These are phyloP conservation scores for Decorospora gaudefroyi DNA, from an alignment of 2,329 filamentous ascomycete species.

Conservation along the genomic window DNA sequence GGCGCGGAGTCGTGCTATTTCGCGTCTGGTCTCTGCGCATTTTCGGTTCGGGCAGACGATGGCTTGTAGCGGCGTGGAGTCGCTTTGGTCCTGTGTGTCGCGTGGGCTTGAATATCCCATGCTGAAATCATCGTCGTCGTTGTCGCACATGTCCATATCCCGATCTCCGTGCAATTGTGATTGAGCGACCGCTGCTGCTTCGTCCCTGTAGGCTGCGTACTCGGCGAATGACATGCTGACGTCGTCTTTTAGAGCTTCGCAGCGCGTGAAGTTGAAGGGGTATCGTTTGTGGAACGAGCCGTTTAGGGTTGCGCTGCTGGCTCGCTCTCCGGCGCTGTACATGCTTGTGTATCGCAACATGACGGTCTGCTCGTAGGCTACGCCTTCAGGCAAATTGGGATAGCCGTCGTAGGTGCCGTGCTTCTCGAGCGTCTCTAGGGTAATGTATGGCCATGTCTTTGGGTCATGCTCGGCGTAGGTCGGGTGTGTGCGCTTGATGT, in stretches of 20 bases:
- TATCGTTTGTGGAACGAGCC: constrained; percentile 6
- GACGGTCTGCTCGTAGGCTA: constrained; percentile 7
- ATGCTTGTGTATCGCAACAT: constrained; percentile 4
- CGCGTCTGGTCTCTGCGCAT: constrained; percentile 1
- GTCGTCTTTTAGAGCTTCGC: constrained; percentile 1
- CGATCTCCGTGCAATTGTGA: neutral
- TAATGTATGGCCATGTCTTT: constrained; percentile 10
- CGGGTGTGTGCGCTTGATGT: neutral
- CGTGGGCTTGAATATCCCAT: too few species aligned
- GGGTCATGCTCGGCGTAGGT: constrained; percentile 4
- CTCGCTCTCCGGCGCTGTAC: constrained; percentile 4
- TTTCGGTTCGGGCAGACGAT: neutral
- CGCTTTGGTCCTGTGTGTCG: neutral
- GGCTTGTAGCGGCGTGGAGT: neutral
- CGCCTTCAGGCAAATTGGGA: constrained; percentile 1
- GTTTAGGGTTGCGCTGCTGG: neutral
- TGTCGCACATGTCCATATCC: neutral
- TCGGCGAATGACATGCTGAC: neutral
- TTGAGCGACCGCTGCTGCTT: neutral
- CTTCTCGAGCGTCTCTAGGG: constrained; percentile 2
- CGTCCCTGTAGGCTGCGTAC: neutral
- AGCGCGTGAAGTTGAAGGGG: constrained; percentile 6
- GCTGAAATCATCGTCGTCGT: too few species aligned
- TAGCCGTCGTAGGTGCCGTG: neutral
- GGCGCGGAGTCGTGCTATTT: neutral